Conservation (phyloP, 768 basidiomycete genomes). For the Cyclocybe cylindracea region DNA sequence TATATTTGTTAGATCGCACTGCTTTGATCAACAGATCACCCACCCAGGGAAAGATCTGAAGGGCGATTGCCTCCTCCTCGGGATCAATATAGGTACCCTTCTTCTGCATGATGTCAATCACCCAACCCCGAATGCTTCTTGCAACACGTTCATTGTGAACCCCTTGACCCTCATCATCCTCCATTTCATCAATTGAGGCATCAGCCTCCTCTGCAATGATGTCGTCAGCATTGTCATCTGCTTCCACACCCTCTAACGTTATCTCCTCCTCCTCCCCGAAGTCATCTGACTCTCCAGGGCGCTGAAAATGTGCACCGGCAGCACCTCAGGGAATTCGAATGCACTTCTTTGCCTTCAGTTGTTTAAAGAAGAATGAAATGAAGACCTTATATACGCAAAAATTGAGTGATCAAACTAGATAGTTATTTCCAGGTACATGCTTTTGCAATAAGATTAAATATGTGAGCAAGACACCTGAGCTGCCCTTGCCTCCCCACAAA, state of each 20-base stretch:
- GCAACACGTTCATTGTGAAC: conserved; percentile 14
- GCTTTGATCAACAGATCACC: conserved; percentile 3
- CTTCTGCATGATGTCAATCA: conserved; percentile 6
- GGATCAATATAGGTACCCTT: conserved; percentile 3
- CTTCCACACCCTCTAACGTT: neutral
- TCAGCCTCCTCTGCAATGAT: conserved; percentile 15
- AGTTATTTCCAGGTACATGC: conserved; percentile 18
- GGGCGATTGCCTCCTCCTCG: conserved; percentile 5
- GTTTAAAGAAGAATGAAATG: conserved; percentile 26
- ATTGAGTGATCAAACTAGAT: neutral
- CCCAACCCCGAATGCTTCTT: conserved; percentile 6
- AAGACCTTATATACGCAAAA: conserved; percentile 20
- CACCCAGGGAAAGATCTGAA: conserved; percentile 12
- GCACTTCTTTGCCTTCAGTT: conserved; percentile 15
- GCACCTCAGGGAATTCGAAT: neutral
- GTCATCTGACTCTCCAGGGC: neutral
- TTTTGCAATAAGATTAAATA: conserved; percentile 33
- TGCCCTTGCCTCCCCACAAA: conserved; percentile 20
- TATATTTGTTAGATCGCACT: too few species aligned
- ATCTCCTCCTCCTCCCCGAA: conserved; percentile 2
- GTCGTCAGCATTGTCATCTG: conserved; percentile 10
- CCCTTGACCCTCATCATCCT: conserved; percentile 14
- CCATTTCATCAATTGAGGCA: neutral
- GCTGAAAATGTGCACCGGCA: too few species aligned
- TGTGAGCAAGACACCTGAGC: conserved; percentile 29